Conservation (phyloP, 2,329 filamentous ascomycete species). For the Lachnum nothofagi region DNA sequence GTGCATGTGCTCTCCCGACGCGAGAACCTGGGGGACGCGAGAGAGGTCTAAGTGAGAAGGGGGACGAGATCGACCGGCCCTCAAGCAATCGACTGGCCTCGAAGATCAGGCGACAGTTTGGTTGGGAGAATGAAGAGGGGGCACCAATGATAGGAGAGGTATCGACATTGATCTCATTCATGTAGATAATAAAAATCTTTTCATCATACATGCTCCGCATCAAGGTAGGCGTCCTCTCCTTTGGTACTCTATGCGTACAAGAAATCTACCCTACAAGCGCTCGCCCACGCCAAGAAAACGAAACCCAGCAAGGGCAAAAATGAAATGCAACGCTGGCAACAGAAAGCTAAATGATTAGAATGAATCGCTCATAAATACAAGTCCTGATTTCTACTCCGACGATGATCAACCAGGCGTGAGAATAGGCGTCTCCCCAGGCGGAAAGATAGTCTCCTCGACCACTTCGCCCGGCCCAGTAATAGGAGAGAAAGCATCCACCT, state of each 20-base stretch:
- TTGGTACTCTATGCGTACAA: too few relatives aligned
- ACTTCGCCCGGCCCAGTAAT: conserved; percentile 33
- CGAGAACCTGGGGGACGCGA: too few relatives aligned
- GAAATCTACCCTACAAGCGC: background rate
- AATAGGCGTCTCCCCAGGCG: conserved; percentile 16
- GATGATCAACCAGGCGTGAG: conserved; percentile 6
- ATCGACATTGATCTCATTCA: too few relatives aligned
- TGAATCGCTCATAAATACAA: background rate
- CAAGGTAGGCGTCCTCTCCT: background rate
- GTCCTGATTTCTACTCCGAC: background rate
- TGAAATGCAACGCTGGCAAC: conserved; percentile 17
- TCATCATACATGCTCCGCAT: too few relatives aligned
- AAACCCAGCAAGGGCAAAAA: conserved; percentile 17
- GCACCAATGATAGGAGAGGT: too few relatives aligned
- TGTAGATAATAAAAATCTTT: too few relatives aligned
- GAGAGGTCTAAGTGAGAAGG: too few relatives aligned
- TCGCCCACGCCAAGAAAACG: conserved; percentile 1
- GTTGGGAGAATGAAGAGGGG: too few relatives aligned
- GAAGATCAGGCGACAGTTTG: too few relatives aligned
- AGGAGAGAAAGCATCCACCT: conserved; percentile 53
- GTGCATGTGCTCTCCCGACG: too few relatives aligned
- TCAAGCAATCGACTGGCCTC: too few relatives aligned
- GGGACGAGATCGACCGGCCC: too few relatives aligned
- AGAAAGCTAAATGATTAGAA: conserved; percentile 2
- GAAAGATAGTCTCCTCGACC: conserved; percentile 29